Evolutionary conservation across 176 grass and related monocot species (phyloP).

Genomic region (Stipa capillata): DNA sequence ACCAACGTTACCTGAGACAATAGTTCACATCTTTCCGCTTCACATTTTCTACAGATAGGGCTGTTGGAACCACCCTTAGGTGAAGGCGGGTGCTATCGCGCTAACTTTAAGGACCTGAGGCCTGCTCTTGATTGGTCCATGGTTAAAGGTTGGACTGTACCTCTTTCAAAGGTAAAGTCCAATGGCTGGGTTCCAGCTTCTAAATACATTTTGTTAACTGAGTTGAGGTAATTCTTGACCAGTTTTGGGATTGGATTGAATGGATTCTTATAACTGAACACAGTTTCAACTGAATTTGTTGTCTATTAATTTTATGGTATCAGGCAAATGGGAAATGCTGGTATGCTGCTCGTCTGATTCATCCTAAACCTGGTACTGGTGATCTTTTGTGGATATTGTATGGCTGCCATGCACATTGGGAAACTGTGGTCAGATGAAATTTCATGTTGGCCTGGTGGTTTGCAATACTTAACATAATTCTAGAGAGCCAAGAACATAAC

Average conservation of each 20-base stretch:
- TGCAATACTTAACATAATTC: not conserved
- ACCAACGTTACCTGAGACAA: not conserved
- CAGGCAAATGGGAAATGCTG: slow-evolving; percentile 19
- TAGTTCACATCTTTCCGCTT: not conserved
- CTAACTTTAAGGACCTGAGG: slow-evolving; percentile 31
- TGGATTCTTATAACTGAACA: not conserved
- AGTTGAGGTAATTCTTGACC: not conserved
- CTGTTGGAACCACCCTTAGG: slow-evolving; percentile 17
- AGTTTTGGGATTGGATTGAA: not conserved
- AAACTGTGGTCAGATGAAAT: not conserved
- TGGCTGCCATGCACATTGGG: not conserved
- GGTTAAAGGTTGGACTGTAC: slow-evolving; percentile 32
- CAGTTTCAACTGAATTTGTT: not conserved
- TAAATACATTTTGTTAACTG: slow-evolving; percentile 4
- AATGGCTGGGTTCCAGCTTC: not conserved
- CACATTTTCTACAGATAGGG: slow-evolving; percentile 16
- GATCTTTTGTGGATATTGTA: slow-evolving; percentile 7
- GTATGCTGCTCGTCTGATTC: slow-evolving; percentile 24
- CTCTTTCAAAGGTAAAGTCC: slow-evolving; percentile 28
- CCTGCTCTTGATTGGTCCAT: slow-evolving; percentile 46
- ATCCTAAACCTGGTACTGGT: slow-evolving; percentile 16
- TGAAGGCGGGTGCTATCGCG: slow-evolving; percentile 10
- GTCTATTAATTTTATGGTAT: slow-evolving; percentile 23
- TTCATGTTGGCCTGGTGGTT: not conserved
- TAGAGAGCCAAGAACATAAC: not conserved